Conservation (phyloP, 495 filamentous ascomycete species). For the Penicillium canariense region DNA sequence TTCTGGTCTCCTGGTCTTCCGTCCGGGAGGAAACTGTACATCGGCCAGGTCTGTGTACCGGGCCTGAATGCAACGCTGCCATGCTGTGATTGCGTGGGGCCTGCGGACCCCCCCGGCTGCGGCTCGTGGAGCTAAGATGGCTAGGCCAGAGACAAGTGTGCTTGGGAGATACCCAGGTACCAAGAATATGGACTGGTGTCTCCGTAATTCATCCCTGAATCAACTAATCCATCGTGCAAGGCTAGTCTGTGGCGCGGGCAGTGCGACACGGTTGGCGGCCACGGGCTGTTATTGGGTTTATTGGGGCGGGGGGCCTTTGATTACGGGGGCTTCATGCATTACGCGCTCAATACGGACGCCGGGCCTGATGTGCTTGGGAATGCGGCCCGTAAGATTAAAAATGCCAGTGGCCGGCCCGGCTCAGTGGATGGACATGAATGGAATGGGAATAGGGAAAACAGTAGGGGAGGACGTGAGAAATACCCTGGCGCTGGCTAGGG, state of each 20-base stretch:
- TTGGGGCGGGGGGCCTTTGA: neutral
- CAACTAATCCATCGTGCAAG: no score
- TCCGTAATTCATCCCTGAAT: no score
- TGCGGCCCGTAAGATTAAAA: neutral
- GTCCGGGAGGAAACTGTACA: no score
- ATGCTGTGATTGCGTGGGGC: constrained; percentile 4
- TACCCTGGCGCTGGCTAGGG: neutral
- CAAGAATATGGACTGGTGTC: no score
- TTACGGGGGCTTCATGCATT: neutral
- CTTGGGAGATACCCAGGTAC: neutral
- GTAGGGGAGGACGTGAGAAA: neutral
- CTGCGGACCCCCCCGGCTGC: neutral
- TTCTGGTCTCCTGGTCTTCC: no score
- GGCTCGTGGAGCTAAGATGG: neutral
- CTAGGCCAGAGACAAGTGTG: no score
- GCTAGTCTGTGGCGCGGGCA: no score
- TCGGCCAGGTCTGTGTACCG: no score
- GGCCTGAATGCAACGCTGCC: constrained; percentile 2
- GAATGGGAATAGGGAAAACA: neutral
- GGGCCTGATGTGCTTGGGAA: neutral
- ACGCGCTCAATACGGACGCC: neutral
- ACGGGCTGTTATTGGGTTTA: neutral
- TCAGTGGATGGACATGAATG: neutral
- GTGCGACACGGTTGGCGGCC: neutral
- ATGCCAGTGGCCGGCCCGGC: neutral